These are phyloP conservation scores for Podila horticola DNA, from an alignment of 192 early-diverging fungal genomes.

Conservation along the genomic window DNA sequence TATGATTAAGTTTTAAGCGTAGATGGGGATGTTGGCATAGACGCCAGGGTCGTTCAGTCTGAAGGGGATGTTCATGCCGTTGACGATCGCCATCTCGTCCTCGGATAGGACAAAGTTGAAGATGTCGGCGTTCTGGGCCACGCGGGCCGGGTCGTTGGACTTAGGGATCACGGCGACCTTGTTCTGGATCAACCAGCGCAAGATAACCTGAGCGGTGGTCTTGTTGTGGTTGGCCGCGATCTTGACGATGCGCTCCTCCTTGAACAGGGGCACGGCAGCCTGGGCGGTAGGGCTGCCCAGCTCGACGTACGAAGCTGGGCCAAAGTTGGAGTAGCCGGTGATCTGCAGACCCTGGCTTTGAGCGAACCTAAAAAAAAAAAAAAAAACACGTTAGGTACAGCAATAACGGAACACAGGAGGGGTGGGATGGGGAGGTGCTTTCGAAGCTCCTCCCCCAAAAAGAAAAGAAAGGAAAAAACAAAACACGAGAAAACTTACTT, in stretches of 20 bases:
- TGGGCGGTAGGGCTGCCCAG: conserved; percentile 29
- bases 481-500: conserved; percentile 54
- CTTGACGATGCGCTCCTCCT: conserved; percentile 56
- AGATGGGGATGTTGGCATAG: conserved; percentile 59
- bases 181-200: conserved; percentile 74
- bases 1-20: conserved; percentile 46
- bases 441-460: neutral
- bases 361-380: conserved; percentile 23
- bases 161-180: conserved; percentile 78
- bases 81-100: conserved; percentile 61
- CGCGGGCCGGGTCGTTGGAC: conserved; percentile 60
- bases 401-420: no score
- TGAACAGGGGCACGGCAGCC: conserved; percentile 55
- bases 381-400: neutral
- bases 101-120: conserved; percentile 56
- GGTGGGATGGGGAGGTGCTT: no score
- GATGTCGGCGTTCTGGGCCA: conserved; percentile 65
- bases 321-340: conserved; percentile 81
- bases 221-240: conserved; percentile 65
- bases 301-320: conserved; percentile 57
- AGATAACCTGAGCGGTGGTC: conserved; percentile 68
- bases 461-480: neutral
- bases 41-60: conserved; percentile 59
- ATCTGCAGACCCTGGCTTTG: conserved; percentile 66
- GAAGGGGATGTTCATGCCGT: conserved; percentile 49